Evolutionary conservation across 257 asterid genomes (phyloP).

Genomic region (Nemophila menziesii): DNA sequence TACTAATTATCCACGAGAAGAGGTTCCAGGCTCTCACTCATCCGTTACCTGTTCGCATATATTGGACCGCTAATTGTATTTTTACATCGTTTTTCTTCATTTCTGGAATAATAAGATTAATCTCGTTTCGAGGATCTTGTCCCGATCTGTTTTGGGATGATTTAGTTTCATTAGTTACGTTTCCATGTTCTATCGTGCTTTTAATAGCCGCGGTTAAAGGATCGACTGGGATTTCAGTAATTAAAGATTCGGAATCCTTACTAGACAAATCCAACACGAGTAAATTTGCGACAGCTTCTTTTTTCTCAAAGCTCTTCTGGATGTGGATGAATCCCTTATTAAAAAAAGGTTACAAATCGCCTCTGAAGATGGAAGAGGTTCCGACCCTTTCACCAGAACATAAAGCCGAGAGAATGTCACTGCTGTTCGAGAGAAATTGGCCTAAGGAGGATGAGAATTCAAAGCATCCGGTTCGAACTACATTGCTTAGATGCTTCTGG

Average conservation of each 20-base stretch:
- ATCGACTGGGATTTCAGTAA: conserved; percentile 39
- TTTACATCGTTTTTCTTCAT: conserved; percentile 36
- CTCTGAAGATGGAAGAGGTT: conserved; percentile 60
- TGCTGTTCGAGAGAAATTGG: conserved; percentile 52
- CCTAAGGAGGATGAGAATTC: conserved; percentile 69
- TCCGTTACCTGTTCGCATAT: conserved; percentile 48
- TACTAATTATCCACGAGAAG: conserved; percentile 53
- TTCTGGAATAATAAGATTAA: conserved; percentile 34
- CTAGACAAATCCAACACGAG: conserved; percentile 36
- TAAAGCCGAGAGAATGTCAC: conserved; percentile 56
- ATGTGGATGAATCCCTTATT: conserved; percentile 81
- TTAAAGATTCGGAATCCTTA: conserved; percentile 19
- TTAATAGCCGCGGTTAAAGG: conserved; percentile 47
- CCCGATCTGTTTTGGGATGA: conserved; percentile 41
- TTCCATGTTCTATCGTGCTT: conserved; percentile 36
- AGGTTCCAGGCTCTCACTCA: conserved; percentile 44
- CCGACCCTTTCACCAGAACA: conserved; percentile 73
- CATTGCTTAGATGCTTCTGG: conserved; percentile 74
- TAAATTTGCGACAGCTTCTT: conserved; percentile 69
- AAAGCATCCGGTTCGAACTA: conserved; percentile 57
- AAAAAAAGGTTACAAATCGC: conserved; percentile 50
- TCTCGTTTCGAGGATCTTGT: conserved; percentile 25
- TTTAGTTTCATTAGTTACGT: conserved; percentile 27
- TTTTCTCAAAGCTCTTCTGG: conserved; percentile 65
- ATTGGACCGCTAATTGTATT: conserved; percentile 44